Conservation (phyloP, 495 filamentous ascomycete species). For the Aspergillus indologenus region DNA sequence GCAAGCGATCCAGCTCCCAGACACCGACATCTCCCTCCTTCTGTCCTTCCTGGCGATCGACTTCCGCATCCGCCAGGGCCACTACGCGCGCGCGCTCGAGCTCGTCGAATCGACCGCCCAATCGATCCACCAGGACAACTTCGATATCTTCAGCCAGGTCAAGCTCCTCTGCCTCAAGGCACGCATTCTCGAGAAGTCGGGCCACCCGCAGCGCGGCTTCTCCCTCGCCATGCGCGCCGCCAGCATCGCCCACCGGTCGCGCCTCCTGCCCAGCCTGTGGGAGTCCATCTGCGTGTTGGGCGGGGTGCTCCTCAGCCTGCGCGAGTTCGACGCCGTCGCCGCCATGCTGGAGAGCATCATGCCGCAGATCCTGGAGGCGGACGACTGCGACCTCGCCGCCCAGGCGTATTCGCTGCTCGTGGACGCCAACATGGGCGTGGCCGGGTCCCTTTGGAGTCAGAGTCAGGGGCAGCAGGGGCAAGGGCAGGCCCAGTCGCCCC, state of each 20-base stretch:
- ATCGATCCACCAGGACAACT: constrained; percentile 62
- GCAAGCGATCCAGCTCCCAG: constrained; percentile 52
- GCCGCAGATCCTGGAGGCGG: constrained; percentile 78
- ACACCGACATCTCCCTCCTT: constrained; percentile 69
- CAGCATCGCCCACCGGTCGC: constrained; percentile 67
- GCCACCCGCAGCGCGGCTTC: constrained; percentile 77
- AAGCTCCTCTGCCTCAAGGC: constrained; percentile 76
- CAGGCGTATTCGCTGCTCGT: constrained; percentile 72
- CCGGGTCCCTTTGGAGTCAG: constrained; percentile 47
- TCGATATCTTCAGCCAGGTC: constrained; percentile 73
- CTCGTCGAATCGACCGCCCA: constrained; percentile 66
- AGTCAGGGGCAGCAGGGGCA: constrained; percentile 12
- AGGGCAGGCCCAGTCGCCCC: constrained; percentile 18
- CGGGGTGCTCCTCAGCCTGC: constrained; percentile 63
- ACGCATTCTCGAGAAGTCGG: constrained; percentile 63
- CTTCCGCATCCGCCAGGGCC: constrained; percentile 59
- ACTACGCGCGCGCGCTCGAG: constrained; percentile 60
- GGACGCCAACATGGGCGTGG: constrained; percentile 81
- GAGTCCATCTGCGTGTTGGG: constrained; percentile 68
- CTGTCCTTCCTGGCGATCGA: constrained; percentile 71
- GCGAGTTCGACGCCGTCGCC: constrained; percentile 70
- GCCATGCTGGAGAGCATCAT: constrained; percentile 69
- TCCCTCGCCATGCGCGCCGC: constrained; percentile 78
- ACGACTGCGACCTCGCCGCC: constrained; percentile 61
- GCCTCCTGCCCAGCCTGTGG: constrained; percentile 73